Conservation (phyloP, 169 alveolate species). For the Blepharisma undulans region DNA sequence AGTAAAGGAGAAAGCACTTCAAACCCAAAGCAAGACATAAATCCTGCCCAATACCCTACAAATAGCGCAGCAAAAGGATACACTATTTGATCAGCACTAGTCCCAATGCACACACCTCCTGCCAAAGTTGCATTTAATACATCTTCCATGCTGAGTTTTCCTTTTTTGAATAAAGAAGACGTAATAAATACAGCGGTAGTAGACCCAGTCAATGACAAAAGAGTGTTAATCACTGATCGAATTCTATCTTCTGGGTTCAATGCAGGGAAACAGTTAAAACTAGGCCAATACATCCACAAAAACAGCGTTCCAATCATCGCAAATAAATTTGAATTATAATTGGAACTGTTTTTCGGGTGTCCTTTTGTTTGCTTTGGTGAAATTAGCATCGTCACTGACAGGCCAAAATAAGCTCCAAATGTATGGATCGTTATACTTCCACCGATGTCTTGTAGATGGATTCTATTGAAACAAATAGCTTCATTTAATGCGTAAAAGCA, state of each 20-base stretch:
- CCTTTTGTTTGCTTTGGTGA: constrained; percentile 34
- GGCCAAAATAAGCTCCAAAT: constrained; percentile 73
- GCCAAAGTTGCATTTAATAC: constrained; percentile 75
- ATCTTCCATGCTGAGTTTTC: constrained; percentile 71
- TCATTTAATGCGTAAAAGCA: constrained; percentile 67
- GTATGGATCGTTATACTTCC: constrained; percentile 65
- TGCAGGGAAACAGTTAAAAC: constrained; percentile 75
- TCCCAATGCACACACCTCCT: constrained; percentile 81
- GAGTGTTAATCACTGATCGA: constrained; percentile 67
- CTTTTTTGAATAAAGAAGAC: constrained; percentile 52
- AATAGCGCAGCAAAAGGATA: constrained; percentile 60
- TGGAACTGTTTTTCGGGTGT: constrained; percentile 45
- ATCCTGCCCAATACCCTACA: constrained; percentile 71
- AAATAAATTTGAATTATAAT: constrained; percentile 62
- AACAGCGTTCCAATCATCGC: constrained; percentile 77
- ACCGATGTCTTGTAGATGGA: constrained; percentile 61
- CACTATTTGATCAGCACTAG: constrained; percentile 59
- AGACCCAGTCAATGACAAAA: constrained; percentile 61
- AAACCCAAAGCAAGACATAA: constrained; percentile 56
- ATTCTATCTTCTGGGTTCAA: constrained; percentile 42
- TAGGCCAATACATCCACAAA: constrained; percentile 78
- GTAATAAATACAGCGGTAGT: constrained; percentile 50
- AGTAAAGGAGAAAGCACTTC: constrained; percentile 50
- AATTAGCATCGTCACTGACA: constrained; percentile 44
- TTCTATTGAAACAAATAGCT: constrained; percentile 40